Percentiles rank a stretch among this genome's conserved stretches.
Conservation (phyloP, 768 basidiomycete species). For the Leccinum uliginosum region DNA sequence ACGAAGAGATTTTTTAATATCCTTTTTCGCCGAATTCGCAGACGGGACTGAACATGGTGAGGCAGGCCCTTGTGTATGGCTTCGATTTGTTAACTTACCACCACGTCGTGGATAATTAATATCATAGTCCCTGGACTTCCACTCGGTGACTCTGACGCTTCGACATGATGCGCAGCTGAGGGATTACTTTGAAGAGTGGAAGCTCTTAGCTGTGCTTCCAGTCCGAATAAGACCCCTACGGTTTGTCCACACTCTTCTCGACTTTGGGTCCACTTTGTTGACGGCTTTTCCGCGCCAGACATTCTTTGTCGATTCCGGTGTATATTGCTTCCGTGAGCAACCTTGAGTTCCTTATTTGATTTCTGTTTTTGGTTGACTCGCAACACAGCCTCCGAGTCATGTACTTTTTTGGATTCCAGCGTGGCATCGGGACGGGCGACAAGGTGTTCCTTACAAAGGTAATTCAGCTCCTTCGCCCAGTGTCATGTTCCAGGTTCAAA, state of each 20-base stretch:
- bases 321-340: slow-evolving; percentile 62
- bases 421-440: slow-evolving; percentile 60
- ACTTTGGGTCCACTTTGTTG: neutral
- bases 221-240: slow-evolving; percentile 54
- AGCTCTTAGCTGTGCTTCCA: slow-evolving; percentile 50
- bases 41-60: slow-evolving; percentile 66
- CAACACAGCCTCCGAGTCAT: slow-evolving; percentile 67
- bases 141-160: slow-evolving; percentile 55
- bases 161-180: slow-evolving; percentile 56
- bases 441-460: slow-evolving; percentile 68
- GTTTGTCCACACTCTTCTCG: slow-evolving; percentile 30
- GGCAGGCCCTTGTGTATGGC: neutral
- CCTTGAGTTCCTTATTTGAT: neutral
- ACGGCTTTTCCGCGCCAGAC: slow-evolving; percentile 43
- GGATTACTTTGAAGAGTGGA: slow-evolving; percentile 65
- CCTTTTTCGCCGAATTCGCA: slow-evolving; percentile 59
- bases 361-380: slow-evolving; percentile 6
- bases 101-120: neutral
- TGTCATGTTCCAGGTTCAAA: neutral
- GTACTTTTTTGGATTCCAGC: slow-evolving; percentile 79
- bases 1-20: slow-evolving; percentile 71
- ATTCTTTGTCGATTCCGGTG: slow-evolving; percentile 56
- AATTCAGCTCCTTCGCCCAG: neutral
- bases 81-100: neutral
- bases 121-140: slow-evolving; percentile 61